A percentile compares a stretch with the other conserved stretches of the same genome.
Conservation (phyloP, 176 grass and related monocot genomes). For the Rhynchospora tenuis region DNA sequence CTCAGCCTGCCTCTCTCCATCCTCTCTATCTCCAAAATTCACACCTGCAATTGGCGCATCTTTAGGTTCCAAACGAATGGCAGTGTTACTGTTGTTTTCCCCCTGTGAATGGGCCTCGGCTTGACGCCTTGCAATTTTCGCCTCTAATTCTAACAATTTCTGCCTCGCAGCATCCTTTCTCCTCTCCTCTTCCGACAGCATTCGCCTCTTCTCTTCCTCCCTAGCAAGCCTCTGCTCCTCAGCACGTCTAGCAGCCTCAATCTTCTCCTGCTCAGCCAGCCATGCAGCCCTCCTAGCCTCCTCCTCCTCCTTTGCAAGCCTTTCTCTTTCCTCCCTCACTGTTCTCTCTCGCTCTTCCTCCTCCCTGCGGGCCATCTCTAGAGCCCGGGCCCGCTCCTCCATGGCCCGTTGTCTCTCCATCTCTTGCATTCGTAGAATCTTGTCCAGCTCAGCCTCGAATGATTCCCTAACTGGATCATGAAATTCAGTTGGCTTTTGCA, state of each 20-base stretch:
- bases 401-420: slow-evolving; percentile 68
- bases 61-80: slow-evolving; percentile 38
- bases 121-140: slow-evolving; percentile 69
- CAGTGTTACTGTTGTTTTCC: slow-evolving; percentile 28
- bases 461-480: slow-evolving; percentile 85
- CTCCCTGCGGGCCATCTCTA: slow-evolving; percentile 66
- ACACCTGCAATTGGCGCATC: slow-evolving; percentile 28
- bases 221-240: slow-evolving; percentile 87
- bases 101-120: slow-evolving; percentile 41
- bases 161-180: slow-evolving; percentile 80
- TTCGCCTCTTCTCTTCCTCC: slow-evolving; percentile 74
- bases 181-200: slow-evolving; percentile 71
- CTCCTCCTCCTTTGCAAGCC: slow-evolving; percentile 61
- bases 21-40: slow-evolving; percentile 41
- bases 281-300: slow-evolving; percentile 59
- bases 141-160: slow-evolving; percentile 87
- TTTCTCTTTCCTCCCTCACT: slow-evolving; percentile 70
- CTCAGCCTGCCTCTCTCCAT: slow-evolving; percentile 49
- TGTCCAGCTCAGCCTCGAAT: slow-evolving; percentile 91
- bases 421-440: slow-evolving; percentile 78
- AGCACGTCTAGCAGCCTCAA: slow-evolving; percentile 54
- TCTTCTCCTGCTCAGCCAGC: slow-evolving; percentile 75
- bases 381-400: slow-evolving; percentile 59
- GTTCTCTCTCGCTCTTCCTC: slow-evolving; percentile 83
- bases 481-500: slow-evolving; percentile 54